phyloP scores from a whole-genome alignment of 2,329 filamentous ascomycete genomes.

The Fusarium clavum region DNA sequence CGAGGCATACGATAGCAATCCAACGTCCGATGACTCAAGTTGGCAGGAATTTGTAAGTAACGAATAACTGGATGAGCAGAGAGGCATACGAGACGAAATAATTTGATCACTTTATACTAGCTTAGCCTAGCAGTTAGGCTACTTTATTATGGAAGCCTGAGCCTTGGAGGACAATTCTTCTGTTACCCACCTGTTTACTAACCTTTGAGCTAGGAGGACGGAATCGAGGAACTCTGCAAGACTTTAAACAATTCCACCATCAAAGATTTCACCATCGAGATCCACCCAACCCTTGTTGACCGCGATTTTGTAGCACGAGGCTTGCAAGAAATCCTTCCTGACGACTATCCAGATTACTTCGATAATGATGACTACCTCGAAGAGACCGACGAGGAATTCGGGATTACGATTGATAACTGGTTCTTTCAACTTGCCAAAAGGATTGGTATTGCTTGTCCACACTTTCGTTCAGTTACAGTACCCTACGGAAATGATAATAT shows the following conservation, averaged over 20 bases:
- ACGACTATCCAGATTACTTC: neutral
- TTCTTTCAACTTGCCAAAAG: neutral
- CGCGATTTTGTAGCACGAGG: neutral
- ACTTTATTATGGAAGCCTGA: neutral
- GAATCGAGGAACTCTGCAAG: neutral
- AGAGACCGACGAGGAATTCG: neutral
- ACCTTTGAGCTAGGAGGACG: neutral
- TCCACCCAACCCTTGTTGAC: neutral
- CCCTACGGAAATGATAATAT: too few species aligned
- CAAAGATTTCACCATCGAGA: neutral
- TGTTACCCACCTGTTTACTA: too few species aligned
- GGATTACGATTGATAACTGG: neutral
- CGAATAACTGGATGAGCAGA: too few species aligned
- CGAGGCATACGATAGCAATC: fast-evolving
- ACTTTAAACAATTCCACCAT: neutral
- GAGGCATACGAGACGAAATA: neutral
- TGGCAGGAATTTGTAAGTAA: neutral
- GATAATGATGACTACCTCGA: neutral
- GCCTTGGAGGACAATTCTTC: neutral
- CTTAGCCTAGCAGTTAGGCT: neutral
- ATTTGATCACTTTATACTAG: neutral
- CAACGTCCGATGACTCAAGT: neutral
- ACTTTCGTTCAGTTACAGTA: neutral
- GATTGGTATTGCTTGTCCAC: neutral
- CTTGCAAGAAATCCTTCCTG: neutral